Evolutionary conservation across 768 basidiomycete species (phyloP).

Genomic region (Botryobasidium botryosum): DNA sequence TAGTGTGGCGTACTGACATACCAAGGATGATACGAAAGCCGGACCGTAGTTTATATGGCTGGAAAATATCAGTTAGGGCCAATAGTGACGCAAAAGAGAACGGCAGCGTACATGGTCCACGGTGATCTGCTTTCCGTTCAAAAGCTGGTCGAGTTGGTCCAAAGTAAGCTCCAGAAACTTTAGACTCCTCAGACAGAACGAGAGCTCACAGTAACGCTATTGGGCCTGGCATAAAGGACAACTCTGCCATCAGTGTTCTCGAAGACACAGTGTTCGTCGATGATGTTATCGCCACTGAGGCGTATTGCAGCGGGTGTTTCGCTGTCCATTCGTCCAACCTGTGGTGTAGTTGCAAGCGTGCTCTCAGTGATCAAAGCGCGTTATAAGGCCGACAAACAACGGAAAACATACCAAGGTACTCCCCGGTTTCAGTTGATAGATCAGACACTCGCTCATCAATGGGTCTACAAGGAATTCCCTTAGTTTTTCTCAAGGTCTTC

Average conservation of each 20-base stretch:
- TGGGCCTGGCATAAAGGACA: slow-evolving; percentile 55
- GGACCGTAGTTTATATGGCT: slow-evolving; percentile 74
- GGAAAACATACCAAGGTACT: slow-evolving; percentile 43
- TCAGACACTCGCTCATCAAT: slow-evolving; percentile 88
- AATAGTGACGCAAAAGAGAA: background rate
- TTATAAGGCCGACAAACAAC: slow-evolving; percentile 1
- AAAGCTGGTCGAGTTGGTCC: slow-evolving; percentile 36
- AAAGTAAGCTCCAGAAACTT: slow-evolving; percentile 1
- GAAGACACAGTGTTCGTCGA: slow-evolving; percentile 84
- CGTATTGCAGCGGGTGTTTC: slow-evolving; percentile 73
- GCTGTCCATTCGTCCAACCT: slow-evolving; percentile 83
- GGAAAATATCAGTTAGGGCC: slow-evolving; percentile 7
- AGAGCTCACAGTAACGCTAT: slow-evolving; percentile 61
- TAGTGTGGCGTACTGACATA: no score
- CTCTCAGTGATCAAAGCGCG: slow-evolving; percentile 1
- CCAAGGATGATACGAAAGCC: slow-evolving; percentile 95
- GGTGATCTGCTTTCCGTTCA: slow-evolving; percentile 81
- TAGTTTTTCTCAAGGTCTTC: no score
- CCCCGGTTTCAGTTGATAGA: slow-evolving; percentile 82
- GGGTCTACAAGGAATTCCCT: slow-evolving; percentile 40
- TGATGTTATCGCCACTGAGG: slow-evolving; percentile 81
- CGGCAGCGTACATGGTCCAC: slow-evolving; percentile 46
- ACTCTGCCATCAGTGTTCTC: slow-evolving; percentile 78
- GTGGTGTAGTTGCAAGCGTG: background rate
- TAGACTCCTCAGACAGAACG: background rate